Conservation (phyloP, 1,139 yeast genomes). For the Candida sp. region DNA sequence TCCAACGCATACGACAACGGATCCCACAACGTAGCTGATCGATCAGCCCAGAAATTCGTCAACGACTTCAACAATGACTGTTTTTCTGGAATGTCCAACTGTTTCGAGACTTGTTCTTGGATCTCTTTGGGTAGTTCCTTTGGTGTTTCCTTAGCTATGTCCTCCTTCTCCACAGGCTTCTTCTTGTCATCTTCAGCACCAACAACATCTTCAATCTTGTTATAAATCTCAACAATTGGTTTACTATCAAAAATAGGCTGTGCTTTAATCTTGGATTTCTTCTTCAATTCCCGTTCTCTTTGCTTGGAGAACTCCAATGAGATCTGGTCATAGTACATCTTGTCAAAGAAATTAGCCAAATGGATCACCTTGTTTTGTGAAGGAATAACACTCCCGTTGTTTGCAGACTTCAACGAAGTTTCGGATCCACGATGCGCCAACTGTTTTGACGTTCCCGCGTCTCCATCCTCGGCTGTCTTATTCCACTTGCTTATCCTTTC, state of each 20-base stretch:
- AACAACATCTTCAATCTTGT: slow-evolving; percentile 90
- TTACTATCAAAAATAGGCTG: slow-evolving; percentile 76
- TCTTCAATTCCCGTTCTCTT: slow-evolving; percentile 74
- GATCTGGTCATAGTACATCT: slow-evolving; percentile 78
- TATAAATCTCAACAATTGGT: slow-evolving; percentile 92
- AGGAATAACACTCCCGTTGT: slow-evolving; percentile 10
- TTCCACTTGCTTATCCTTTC: slow-evolving; percentile 19
- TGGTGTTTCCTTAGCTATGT: slow-evolving; percentile 9
- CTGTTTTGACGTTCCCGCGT: neutral
- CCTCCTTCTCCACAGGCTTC: slow-evolving; percentile 10
- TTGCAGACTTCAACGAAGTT: slow-evolving; percentile 10
- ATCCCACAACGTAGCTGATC: slow-evolving; percentile 96
- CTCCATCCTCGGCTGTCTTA: slow-evolving; percentile 12
- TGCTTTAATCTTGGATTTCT: slow-evolving; percentile 72
- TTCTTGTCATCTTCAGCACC: slow-evolving; percentile 28
- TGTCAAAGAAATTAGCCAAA: slow-evolving; percentile 71
- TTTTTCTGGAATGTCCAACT: slow-evolving; percentile 52
- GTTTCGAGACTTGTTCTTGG: slow-evolving; percentile 6
- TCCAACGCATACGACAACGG: slow-evolving; percentile 85
- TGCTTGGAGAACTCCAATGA: slow-evolving; percentile 89
- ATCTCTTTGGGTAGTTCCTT: slow-evolving; percentile 5
- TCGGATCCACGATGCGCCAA: slow-evolving; percentile 14
- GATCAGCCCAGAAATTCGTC: slow-evolving; percentile 96
- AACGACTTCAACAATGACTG: slow-evolving; percentile 82
- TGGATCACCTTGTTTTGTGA: slow-evolving; percentile 54